Evolutionary conservation across 176 grass and related monocot genomes (phyloP).

Genomic region (Phoenix dactylifera): DNA sequence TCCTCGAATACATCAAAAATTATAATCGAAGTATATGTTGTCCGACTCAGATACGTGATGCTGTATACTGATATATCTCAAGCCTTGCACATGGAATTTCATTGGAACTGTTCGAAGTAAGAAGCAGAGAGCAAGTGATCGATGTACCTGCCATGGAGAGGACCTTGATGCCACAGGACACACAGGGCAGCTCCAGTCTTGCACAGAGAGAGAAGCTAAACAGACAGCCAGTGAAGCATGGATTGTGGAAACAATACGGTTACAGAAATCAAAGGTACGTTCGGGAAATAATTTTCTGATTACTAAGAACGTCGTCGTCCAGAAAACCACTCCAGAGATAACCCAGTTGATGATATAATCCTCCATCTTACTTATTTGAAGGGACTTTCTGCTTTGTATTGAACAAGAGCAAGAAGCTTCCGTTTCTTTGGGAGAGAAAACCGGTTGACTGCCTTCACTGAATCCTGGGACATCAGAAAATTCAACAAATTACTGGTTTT

Average conservation of each 20-base stretch:
- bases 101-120: neutral
- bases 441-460: no score
- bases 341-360: constrained; percentile 19
- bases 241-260: constrained; percentile 43
- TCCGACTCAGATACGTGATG: no score
- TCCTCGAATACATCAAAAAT: no score
- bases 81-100: no score
- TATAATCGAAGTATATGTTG: no score
- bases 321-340: constrained; percentile 33
- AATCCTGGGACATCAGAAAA: no score
- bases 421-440: no score
- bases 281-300: constrained; percentile 27
- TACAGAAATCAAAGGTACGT: constrained; percentile 59
- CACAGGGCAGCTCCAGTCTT: constrained; percentile 38
- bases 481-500: no score
- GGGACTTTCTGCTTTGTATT: no score
- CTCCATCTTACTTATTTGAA: constrained; percentile 13
- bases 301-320: constrained; percentile 47
- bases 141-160: constrained; percentile 24
- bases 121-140: no score
- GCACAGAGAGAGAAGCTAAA: constrained; percentile 47
- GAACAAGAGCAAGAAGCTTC: no score
- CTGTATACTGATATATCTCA: no score
- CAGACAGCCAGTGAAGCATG: constrained; percentile 41
- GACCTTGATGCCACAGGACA: constrained; percentile 45